Evolutionary conservation across 768 basidiomycete species (phyloP).

Genomic region (Lyophyllum semitale): DNA sequence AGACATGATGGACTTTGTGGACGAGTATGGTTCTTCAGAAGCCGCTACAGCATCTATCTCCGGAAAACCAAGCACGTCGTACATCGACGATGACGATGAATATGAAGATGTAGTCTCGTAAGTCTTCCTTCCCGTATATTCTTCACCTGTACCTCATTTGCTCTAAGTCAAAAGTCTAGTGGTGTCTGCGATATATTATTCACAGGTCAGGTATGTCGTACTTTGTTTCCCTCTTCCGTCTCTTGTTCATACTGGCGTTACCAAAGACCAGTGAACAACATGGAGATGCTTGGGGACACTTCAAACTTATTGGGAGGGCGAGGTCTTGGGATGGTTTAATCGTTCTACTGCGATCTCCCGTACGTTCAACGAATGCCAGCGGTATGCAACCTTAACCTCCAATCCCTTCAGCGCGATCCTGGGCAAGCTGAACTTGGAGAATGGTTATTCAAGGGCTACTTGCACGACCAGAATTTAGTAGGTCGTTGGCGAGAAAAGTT

Average conservation of each 20-base stretch:
- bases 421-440: slow-evolving; percentile 32
- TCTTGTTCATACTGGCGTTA: not conserved
- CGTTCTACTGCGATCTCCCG: slow-evolving; percentile 46
- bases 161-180: slow-evolving; percentile 30
- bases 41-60: slow-evolving; percentile 11
- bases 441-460: slow-evolving; percentile 56
- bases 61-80: slow-evolving; percentile 16
- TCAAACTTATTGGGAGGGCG: slow-evolving; percentile 47
- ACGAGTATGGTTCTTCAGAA: slow-evolving; percentile 4
- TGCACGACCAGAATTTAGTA: slow-evolving; percentile 50
- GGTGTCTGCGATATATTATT: slow-evolving; percentile 54
- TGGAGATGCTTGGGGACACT: slow-evolving; percentile 52
- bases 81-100: slow-evolving; percentile 39
- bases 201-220: slow-evolving; percentile 46
- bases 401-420: slow-evolving; percentile 30
- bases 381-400: not conserved
- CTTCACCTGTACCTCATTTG: not conserved
- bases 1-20: not conserved
- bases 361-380: slow-evolving; percentile 24
- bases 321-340: slow-evolving; percentile 54
- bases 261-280: slow-evolving; percentile 42
- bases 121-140: slow-evolving; percentile 12
- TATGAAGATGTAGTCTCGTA: slow-evolving; percentile 37
- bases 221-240: not conserved
- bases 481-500: slow-evolving; percentile 57